phyloP scores from a whole-genome alignment of 2,329 filamentous ascomycete genomes.

The Xylaria sp. region DNA sequence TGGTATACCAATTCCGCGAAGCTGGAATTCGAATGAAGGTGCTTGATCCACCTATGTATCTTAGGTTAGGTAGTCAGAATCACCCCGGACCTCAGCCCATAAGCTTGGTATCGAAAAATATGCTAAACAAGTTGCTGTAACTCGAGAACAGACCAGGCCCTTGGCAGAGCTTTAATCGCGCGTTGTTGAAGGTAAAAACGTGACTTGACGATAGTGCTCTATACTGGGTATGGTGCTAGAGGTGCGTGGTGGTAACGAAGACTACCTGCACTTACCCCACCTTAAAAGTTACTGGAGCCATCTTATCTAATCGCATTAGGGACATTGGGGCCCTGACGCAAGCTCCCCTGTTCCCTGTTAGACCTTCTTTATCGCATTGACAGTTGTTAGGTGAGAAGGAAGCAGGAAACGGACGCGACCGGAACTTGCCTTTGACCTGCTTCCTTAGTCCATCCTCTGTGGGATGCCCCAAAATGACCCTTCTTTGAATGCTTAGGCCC shows the following conservation, averaged over 20 bases:
- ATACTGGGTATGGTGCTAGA: background rate
- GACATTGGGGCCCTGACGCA: constrained; percentile 32
- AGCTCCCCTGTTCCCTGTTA: constrained; percentile 38
- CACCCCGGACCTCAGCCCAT: constrained; percentile 5
- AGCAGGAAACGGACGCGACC: constrained; percentile 43
- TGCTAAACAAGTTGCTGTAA: background rate
- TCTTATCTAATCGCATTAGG: constrained; percentile 37
- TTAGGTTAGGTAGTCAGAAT: constrained; percentile 10
- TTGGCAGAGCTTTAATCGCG: background rate
- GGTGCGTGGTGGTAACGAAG: no score
- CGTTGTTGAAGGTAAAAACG: background rate
- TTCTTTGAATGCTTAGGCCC: constrained; percentile 45
- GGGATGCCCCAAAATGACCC: constrained; percentile 42
- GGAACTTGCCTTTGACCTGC: constrained; percentile 43
- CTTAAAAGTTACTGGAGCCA: constrained; percentile 3
- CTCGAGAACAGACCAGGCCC: background rate
- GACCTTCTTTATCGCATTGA: constrained; percentile 41
- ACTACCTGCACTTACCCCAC: constrained; percentile 19
- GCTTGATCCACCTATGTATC: constrained; percentile 17
- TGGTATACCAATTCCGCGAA: constrained; percentile 19
- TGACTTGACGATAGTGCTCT: background rate
- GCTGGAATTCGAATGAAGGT: constrained; percentile 16
- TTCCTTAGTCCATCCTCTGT: constrained; percentile 31
- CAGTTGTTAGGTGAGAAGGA: constrained; percentile 33
- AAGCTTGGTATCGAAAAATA: background rate